phyloP scores from a whole-genome alignment of 352 stramenopile species.

The Pythium guiyangense region DNA sequence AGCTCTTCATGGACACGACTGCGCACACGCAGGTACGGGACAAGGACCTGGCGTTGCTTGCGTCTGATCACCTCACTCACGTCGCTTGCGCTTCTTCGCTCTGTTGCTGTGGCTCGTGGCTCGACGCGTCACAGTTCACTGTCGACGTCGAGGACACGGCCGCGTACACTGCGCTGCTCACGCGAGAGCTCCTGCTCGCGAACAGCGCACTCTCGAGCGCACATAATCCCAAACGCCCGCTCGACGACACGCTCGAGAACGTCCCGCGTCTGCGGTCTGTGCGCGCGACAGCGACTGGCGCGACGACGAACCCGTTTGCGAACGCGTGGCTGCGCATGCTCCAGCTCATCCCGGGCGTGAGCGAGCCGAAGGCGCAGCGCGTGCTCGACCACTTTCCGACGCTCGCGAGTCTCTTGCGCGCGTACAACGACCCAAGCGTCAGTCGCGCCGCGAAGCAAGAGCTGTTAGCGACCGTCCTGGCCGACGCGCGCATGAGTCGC shows the following conservation, averaged over 20 bases:
- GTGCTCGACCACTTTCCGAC: slow-evolving; percentile 63
- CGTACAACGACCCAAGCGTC: slow-evolving; percentile 35
- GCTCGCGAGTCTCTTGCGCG: slow-evolving; percentile 38
- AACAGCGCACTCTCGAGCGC: slow-evolving; percentile 4
- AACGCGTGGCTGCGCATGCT: slow-evolving; percentile 81
- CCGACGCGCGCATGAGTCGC: slow-evolving; percentile 28
- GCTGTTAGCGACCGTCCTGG: slow-evolving; percentile 49
- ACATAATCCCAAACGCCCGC: slow-evolving; percentile 15
- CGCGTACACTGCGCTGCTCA: slow-evolving; percentile 49
- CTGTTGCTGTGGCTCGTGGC: background rate
- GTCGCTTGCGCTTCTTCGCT: background rate
- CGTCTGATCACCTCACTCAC: background rate
- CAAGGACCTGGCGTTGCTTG: background rate
- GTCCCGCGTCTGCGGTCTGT: slow-evolving; percentile 23
- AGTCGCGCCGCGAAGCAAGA: slow-evolving; percentile 41
- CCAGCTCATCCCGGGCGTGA: slow-evolving; percentile 68
- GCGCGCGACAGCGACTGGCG: slow-evolving; percentile 36
- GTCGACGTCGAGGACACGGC: slow-evolving; percentile 44
- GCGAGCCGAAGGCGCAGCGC: slow-evolving; percentile 63
- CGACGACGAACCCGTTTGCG: slow-evolving; percentile 36
- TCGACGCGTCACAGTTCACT: slow-evolving; percentile 40
- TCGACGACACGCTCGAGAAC: slow-evolving; percentile 56
- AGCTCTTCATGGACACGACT: slow-evolving; percentile 57
- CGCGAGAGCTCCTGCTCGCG: slow-evolving; percentile 47
- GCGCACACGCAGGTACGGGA: slow-evolving; percentile 43